A percentile compares a stretch with the other conserved stretches of the same genome.
These are phyloP conservation scores for Exophiala sp. DNA, from an alignment of 2,329 filamentous ascomycete species.

Conservation along the genomic window DNA sequence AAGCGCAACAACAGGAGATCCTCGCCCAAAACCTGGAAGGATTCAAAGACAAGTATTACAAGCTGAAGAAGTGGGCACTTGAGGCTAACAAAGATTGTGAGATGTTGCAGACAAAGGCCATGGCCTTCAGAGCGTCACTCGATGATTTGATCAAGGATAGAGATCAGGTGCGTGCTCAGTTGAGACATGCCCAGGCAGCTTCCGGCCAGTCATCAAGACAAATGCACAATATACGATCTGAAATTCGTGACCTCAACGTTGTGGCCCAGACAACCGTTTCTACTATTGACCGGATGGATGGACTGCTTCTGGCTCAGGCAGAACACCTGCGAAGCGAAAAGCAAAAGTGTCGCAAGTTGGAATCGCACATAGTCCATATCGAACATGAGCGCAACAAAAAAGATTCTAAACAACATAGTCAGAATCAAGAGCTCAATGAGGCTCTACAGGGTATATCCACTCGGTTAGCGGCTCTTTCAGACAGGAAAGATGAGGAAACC, in stretches of 20 bases:
- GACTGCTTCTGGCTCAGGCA: slow-evolving; percentile 1
- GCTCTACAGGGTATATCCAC: background rate
- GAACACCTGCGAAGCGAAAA: slow-evolving; percentile 14
- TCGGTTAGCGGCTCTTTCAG: background rate
- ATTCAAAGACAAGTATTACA: slow-evolving; percentile 23
- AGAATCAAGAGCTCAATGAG: slow-evolving; percentile 1
- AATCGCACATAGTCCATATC: slow-evolving; percentile 16
- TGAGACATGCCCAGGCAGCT: slow-evolving; percentile 1
- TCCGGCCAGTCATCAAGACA: background rate
- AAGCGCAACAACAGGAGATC: slow-evolving; percentile 9
- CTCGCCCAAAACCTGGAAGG: slow-evolving; percentile 1
- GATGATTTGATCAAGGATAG: slow-evolving; percentile 9
- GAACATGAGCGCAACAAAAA: slow-evolving; percentile 14
- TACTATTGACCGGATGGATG: slow-evolving; percentile 3
- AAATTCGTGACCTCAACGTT: slow-evolving; percentile 7
- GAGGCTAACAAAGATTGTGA: slow-evolving; percentile 22
- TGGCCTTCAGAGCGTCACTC: slow-evolving; percentile 2
- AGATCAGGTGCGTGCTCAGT: slow-evolving; percentile 10
- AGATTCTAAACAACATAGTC: background rate
- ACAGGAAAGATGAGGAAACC: background rate
- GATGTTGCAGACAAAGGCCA: slow-evolving; percentile 12
- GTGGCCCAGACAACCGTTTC: slow-evolving; percentile 1
- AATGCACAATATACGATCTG: slow-evolving; percentile 6
- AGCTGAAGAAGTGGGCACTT: slow-evolving; percentile 26
- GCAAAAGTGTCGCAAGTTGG: slow-evolving; percentile 16